phyloP scores from a whole-genome alignment of 2,329 filamentous ascomycete genomes.

The Exophiala bonariae region DNA sequence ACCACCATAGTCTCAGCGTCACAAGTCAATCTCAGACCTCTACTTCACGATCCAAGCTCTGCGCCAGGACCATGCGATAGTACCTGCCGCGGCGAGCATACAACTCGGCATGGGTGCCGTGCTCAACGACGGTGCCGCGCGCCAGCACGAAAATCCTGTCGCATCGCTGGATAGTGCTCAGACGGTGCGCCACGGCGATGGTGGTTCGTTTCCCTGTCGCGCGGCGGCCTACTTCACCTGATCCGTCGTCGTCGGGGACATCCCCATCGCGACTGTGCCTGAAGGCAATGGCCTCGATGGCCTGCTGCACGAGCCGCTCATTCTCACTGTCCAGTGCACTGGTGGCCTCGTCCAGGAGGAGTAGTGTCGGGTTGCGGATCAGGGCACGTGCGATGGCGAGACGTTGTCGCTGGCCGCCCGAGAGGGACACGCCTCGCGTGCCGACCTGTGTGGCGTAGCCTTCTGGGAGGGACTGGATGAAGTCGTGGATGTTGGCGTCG shows the following conservation, averaged over 20 bases:
- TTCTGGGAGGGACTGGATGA: slow-evolving; percentile 48
- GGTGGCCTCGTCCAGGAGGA: slow-evolving; percentile 76
- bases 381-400: slow-evolving; percentile 71
- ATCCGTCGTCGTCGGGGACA: no score
- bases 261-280: no score
- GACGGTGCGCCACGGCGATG: slow-evolving; percentile 72
- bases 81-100: slow-evolving; percentile 71
- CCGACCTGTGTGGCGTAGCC: slow-evolving; percentile 55
- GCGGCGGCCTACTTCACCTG: slow-evolving; percentile 25
- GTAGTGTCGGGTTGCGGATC: slow-evolving; percentile 63
- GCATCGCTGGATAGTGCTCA: slow-evolving; percentile 74
- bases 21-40: no score
- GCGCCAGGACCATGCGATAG: slow-evolving; percentile 30
- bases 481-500: slow-evolving; percentile 49
- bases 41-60: slow-evolving; percentile 30
- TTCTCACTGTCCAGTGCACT: slow-evolving; percentile 74
- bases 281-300: slow-evolving; percentile 69
- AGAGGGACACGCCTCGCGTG: slow-evolving; percentile 51
- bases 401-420: slow-evolving; percentile 52
- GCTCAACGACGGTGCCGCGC: slow-evolving; percentile 66
- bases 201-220: slow-evolving; percentile 57
- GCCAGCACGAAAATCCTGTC: slow-evolving; percentile 70
- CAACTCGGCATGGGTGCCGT: slow-evolving; percentile 58
- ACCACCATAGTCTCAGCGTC: no score
- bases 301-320: slow-evolving; percentile 69